These are phyloP conservation scores for Pseudocercospora vitis DNA, from an alignment of 2,329 filamentous ascomycete species.

Conservation along the genomic window DNA sequence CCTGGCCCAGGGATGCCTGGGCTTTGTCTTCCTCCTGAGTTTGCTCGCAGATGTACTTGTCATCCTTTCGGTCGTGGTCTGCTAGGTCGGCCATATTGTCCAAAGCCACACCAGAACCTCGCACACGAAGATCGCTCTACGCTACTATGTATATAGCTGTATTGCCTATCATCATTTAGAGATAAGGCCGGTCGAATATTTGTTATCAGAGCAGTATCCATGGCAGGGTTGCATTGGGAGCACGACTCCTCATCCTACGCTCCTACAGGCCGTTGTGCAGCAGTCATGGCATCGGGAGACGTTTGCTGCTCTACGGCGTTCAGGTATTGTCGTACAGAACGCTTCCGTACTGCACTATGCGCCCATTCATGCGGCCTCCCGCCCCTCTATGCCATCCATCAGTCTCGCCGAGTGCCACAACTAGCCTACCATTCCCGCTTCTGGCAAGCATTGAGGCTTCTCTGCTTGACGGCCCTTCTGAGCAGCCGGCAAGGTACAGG, in stretches of 20 bases:
- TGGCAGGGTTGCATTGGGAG: slow-evolving; percentile 12
- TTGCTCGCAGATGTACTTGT: slow-evolving; percentile 9
- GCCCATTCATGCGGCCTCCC: not conserved
- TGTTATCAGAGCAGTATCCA: slow-evolving; percentile 6
- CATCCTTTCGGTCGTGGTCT: not conserved
- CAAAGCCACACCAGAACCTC: not conserved
- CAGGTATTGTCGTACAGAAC: too few species aligned
- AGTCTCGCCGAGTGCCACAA: too few species aligned
- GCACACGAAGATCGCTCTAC: too few species aligned
- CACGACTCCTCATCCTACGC: slow-evolving; percentile 13
- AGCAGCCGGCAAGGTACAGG: slow-evolving; percentile 6
- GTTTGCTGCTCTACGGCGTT: too few species aligned
- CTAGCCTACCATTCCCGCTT: not conserved
- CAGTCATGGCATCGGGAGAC: not conserved
- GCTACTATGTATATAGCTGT: not conserved
- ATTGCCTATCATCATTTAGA: not conserved
- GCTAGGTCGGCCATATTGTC: slow-evolving; percentile 1
- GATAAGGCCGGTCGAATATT: not conserved
- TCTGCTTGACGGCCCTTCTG: slow-evolving; percentile 3
- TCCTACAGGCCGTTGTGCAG: not conserved
- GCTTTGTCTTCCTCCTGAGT: slow-evolving; percentile 8
- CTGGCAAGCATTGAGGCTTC: slow-evolving; percentile 7
- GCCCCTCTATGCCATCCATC: not conserved
- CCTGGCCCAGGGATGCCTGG: slow-evolving; percentile 11
- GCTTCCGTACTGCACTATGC: too few species aligned